Base-by-base conservation (phyloP, 305 asterid genomes). In the Fraxinus dipetala region DNA sequence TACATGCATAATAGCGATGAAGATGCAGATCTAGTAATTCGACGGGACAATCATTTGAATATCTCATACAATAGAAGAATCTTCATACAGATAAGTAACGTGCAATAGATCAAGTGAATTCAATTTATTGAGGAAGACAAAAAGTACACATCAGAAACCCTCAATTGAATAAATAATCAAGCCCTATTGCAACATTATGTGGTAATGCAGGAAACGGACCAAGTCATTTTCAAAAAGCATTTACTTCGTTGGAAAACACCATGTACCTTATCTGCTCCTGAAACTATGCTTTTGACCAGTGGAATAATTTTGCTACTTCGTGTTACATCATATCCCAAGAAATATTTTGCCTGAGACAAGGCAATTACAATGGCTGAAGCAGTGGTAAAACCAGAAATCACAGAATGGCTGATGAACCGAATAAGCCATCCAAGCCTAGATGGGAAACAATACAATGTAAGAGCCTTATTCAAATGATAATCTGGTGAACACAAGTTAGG, bases 311-410 rank as follows among this genome's bases (percentile, higher is more conserved):
- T 91, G 84, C 99, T 94, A 90, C 98, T 96, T 79, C 97, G 92
- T 84, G 89, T 97, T 87, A 96, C 87, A 40, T 90, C 94, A 84
- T 96, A 96, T 87, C 99, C 98, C 92, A 94, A 81, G 88, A 96
- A 96, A 87, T 96, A 94, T 83, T 96, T 96, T 76, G 94, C 97
- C 91, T 96, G 97, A 83, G 99, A 96, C 90, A 96, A 87, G 85
- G 91, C 98, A 90, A 96, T 96, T 63, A 93, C 98, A 91, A 96
- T 87, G 82, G 99, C 98, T 83, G 99, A 96, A 82, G 99, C 98
- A 11, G 99, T 96, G 59, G 99, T 96, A 87, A 96, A 96, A 86
- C 98, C 99, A 91, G 99, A 96, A 88, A 96, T 96, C 91, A 96
- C 99, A 65, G 99, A 94, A 89, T 94, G 98, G 87, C 99, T 96